Conservation (phyloP, 306 rosid species). For the Rosa multiflora region DNA sequence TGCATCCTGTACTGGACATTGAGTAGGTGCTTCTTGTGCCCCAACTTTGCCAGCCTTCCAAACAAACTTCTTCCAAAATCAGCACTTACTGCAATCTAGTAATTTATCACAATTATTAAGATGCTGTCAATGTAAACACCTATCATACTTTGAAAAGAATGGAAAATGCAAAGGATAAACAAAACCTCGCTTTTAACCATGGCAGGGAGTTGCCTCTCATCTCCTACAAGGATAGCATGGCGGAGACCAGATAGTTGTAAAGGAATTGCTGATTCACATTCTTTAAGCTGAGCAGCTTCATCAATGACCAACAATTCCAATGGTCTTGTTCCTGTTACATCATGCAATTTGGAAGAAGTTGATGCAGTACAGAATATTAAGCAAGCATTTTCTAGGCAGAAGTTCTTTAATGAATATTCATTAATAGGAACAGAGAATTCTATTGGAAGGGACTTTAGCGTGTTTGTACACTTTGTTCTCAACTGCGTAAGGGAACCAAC, state of each 20-base stretch:
- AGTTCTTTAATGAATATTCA: background rate
- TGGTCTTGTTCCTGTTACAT: background rate
- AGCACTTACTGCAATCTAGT: constrained; percentile 26
- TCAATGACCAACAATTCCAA: constrained; percentile 38
- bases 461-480: constrained; percentile 1
- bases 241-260: constrained; percentile 45
- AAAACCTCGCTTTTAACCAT: constrained; percentile 61
- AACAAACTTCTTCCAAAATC: constrained; percentile 52
- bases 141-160: background rate
- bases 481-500: too few species aligned
- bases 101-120: background rate
- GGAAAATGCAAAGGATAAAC: background rate
- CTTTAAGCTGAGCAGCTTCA: constrained; percentile 62
- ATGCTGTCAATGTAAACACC: background rate
- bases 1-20: constrained; percentile 44
- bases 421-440: constrained; percentile 14
- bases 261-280: constrained; percentile 58
- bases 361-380: constrained; percentile 57
- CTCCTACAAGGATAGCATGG: constrained; percentile 47
- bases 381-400: constrained; percentile 32
- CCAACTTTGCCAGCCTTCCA: constrained; percentile 34
- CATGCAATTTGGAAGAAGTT: constrained; percentile 37
- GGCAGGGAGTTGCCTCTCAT: constrained; percentile 63
- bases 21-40: constrained; percentile 35
- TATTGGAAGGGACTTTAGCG: constrained; percentile 24